These are phyloP conservation scores for Calonectria pseudoreteaudii DNA, from an alignment of 2,329 filamentous ascomycete species.

Conservation along the genomic window DNA sequence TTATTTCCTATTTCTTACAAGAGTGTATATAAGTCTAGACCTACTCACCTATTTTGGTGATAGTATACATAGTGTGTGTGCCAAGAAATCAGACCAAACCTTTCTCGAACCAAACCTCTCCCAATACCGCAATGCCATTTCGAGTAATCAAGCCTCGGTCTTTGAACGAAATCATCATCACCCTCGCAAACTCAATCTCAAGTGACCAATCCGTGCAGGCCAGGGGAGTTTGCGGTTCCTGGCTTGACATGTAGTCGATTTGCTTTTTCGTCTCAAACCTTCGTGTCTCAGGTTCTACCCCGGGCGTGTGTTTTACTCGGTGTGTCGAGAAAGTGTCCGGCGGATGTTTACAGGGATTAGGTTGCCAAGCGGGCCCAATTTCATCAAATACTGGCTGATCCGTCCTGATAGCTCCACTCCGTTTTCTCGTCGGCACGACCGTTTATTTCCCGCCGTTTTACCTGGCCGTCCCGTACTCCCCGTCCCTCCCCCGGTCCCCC, in stretches of 20 bases:
- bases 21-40: not conserved
- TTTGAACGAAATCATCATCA: not conserved
- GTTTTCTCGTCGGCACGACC: not conserved
- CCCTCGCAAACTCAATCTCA: constrained; percentile 1
- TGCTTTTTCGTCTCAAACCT: constrained; percentile 4
- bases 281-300: not conserved
- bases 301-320: not conserved
- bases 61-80: not conserved
- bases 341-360: not conserved
- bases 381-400: not conserved
- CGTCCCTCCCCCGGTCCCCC: too few species aligned
- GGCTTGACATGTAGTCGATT: constrained; percentile 3
- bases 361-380: not conserved
- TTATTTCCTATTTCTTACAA: not conserved
- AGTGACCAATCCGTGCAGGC: not conserved
- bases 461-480: not conserved
- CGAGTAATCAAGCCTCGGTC: not conserved
- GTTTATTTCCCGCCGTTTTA: not conserved
- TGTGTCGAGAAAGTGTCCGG: not conserved
- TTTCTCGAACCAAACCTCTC: not conserved
- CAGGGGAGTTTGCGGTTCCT: too few species aligned
- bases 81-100: not conserved
- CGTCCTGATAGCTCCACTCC: not conserved
- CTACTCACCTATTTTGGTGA: not conserved
- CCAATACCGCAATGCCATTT: not conserved